Evolutionary conservation across 2,329 filamentous ascomycete species (phyloP).

Genomic region (Aspergillus terreus): DNA sequence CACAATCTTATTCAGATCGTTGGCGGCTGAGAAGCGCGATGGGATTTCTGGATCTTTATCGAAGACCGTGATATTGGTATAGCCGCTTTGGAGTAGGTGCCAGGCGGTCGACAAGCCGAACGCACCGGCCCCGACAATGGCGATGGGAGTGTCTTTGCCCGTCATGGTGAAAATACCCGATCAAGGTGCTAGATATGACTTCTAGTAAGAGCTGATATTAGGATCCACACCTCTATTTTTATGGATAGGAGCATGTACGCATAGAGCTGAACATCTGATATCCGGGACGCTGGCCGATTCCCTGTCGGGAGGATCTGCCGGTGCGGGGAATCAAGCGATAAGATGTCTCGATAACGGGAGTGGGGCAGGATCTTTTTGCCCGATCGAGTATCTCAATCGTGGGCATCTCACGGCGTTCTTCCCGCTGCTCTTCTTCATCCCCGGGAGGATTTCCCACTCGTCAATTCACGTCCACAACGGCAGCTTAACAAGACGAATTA

Average conservation of each 20-base stretch:
- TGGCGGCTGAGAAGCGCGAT: slow-evolving; percentile 52
- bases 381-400: neutral
- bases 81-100: slow-evolving; percentile 44
- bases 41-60: slow-evolving; percentile 46
- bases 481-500: neutral
- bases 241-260: neutral
- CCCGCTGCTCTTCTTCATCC: neutral
- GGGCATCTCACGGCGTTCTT: neutral
- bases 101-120: slow-evolving; percentile 26
- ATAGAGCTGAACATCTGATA: neutral
- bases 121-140: slow-evolving; percentile 1
- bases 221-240: neutral
- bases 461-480: neutral
- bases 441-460: neutral
- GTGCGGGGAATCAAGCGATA: neutral
- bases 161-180: neutral
- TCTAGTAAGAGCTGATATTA: too few species aligned
- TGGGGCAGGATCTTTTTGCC: neutral
- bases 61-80: slow-evolving; percentile 47
- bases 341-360: neutral
- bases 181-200: neutral
- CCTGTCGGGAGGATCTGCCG: neutral
- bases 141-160: neutral
- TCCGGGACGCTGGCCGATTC: neutral
- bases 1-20: slow-evolving; percentile 61